Base-by-base conservation (phyloP, 768 basidiomycete genomes). In the Podaxis sp. region DNA sequence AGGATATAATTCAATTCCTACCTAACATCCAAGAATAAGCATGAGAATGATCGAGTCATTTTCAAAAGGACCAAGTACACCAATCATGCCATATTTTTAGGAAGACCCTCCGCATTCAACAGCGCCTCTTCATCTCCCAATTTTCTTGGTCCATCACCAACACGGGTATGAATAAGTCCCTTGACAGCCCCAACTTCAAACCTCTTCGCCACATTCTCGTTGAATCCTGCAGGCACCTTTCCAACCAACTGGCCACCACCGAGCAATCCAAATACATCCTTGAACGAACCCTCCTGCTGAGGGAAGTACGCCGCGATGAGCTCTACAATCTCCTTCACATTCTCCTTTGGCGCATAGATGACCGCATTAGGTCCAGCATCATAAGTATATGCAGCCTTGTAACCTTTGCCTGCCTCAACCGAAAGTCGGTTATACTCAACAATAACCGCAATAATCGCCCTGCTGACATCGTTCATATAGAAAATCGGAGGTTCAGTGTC, bases 351-450 rank as follows among this genome's bases (percentile, higher is more conserved):
- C 0, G 95, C 85, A 76, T 99, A 99, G 70, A 99, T 94, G 73
- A 99, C 97, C 2, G 96, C 96, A 76, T 99, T 99, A 13, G 97
- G 97, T 36, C 97, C 97, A 0, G 97, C 97, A 70, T 99, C 97
- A 72, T 91, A 99, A n/a, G 97, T 99, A 77, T 99, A 99, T 46
- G 96, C 97, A 0, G 95, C 97, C 70, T 92, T 87, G 74, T 86
- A 79, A 57, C 85, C 84, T 2, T 79, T 52, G 74, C 84, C 72
- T 64, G 76, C 62, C 42, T 79, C 87, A 39, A 89, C 75, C 1
- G 86, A 80, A 22, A 92, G 80, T 19, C 96, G 86, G 78, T 99
- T 99, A 79, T 95, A 88, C 77, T 99, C 97, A 46, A 91, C 89
- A 67, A 99, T 82, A 70, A 98, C 76, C 5, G 88, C 81, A 72